Evolutionary conservation across 805 yeast species (phyloP).

Genomic region (Kazachstania kunashirensis): DNA sequence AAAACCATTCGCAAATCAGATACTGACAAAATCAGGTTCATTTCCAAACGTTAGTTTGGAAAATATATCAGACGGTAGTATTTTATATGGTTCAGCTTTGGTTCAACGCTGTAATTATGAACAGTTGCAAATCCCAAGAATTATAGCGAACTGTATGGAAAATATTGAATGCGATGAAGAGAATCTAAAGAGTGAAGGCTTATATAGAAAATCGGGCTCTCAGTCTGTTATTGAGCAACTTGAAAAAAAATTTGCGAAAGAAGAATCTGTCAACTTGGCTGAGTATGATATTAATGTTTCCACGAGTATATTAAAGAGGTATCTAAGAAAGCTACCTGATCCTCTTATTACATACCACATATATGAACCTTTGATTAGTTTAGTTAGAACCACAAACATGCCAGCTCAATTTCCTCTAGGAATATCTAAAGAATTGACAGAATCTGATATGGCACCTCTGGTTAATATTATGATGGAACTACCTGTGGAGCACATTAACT

Average conservation of each 20-base stretch:
- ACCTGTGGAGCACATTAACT: conserved; percentile 58
- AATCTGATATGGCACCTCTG: conserved; percentile 9
- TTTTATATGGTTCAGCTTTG: conserved; percentile 36
- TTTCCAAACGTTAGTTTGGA: background rate
- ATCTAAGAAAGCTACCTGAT: conserved; percentile 72
- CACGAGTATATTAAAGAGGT: conserved; percentile 78
- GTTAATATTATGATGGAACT: conserved; percentile 23
- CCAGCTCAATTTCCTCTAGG: conserved; percentile 13
- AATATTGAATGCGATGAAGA: conserved; percentile 50
- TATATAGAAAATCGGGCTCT: conserved; percentile 83
- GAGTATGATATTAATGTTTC: conserved; percentile 75
- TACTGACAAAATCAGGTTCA: background rate
- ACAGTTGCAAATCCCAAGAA: conserved; percentile 52
- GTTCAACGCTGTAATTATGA: conserved; percentile 58
- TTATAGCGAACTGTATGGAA: conserved; percentile 58
- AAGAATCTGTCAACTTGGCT: conserved; percentile 24
- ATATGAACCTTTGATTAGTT: conserved; percentile 58
- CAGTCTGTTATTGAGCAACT: conserved; percentile 40
- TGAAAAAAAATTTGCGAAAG: conserved; percentile 15
- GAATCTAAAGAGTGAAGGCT: conserved; percentile 61
- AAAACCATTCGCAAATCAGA: conserved; percentile 14
- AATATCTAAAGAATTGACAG: conserved; percentile 6
- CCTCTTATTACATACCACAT: conserved; percentile 69
- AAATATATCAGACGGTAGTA: background rate
- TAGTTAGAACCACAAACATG: conserved; percentile 32